phyloP scores from a whole-genome alignment of 306 rosid genomes.

The Senna tora region DNA sequence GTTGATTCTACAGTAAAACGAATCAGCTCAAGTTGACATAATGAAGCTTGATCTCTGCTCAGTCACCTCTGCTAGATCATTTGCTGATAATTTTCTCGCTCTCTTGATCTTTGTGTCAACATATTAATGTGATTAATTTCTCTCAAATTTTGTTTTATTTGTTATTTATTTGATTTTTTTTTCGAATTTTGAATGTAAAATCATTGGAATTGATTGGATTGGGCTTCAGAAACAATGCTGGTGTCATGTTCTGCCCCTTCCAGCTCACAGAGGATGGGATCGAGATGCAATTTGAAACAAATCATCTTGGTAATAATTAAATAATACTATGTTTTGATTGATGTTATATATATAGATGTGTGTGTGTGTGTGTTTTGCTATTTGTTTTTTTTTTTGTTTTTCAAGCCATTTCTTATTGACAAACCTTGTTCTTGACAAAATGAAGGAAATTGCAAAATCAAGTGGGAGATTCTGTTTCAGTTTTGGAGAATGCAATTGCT shows the following conservation, averaged over 20 bases:
- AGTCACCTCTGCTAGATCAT: constrained; percentile 60
- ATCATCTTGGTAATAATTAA: constrained; percentile 70
- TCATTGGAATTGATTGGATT: not conserved
- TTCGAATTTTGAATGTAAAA: no score
- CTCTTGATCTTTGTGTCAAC: constrained; percentile 84
- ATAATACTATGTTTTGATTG: not conserved
- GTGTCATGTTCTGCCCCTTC: constrained; percentile 93
- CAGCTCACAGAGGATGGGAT: constrained; percentile 76
- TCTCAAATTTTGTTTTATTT: not conserved
- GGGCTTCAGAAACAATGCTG: constrained; percentile 90
- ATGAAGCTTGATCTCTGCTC: constrained; percentile 80
- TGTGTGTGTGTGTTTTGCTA: no score
- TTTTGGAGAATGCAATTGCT: no score
- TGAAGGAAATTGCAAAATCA: constrained; percentile 74
- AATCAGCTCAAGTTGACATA: constrained; percentile 58
- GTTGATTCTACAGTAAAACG: constrained; percentile 49
- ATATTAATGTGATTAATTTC: constrained; percentile 60
- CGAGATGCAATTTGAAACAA: constrained; percentile 88
- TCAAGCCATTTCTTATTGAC: constrained; percentile 88
- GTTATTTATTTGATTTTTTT: not conserved
- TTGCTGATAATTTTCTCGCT: constrained; percentile 59
- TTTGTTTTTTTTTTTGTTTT: no score
- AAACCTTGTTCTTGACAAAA: constrained; percentile 73
- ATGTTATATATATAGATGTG: no score
- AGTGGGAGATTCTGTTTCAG: no score